Conservation (phyloP, 441 rosid species). For the Populus hybrid region DNA sequence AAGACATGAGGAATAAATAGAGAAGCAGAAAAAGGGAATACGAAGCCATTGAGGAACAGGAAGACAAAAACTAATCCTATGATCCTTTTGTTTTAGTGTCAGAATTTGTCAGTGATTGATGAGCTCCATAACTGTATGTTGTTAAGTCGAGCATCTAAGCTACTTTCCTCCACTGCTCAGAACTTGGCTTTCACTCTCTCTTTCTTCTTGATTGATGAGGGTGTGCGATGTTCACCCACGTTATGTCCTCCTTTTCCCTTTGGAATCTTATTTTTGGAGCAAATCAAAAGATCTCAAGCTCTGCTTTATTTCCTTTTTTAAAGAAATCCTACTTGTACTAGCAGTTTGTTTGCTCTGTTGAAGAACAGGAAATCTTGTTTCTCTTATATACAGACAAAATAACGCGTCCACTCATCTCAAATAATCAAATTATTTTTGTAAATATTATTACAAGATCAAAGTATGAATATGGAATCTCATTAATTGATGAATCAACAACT, state of each 20-base stretch:
- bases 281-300: slow-evolving; percentile 20
- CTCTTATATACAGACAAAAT: too few species aligned
- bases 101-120: slow-evolving; percentile 16
- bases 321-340: neutral
- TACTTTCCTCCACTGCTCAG: slow-evolving; percentile 7
- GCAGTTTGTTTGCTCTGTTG: neutral
- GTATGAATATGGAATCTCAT: neutral
- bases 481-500: neutral
- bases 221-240: slow-evolving; percentile 28
- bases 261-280: slow-evolving; percentile 42
- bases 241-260: slow-evolving; percentile 26
- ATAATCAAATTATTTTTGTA: too few species aligned
- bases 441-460: too few species aligned
- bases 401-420: too few species aligned
- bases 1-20: slow-evolving; percentile 36
- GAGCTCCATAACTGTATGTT: slow-evolving; percentile 6
- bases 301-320: slow-evolving; percentile 30
- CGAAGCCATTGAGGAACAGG: slow-evolving; percentile 54
- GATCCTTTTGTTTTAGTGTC: slow-evolving; percentile 2
- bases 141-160: slow-evolving; percentile 21
- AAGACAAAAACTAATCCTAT: slow-evolving; percentile 12
- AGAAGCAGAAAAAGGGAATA: slow-evolving; percentile 34
- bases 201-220: slow-evolving; percentile 26
- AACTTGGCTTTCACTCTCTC: slow-evolving; percentile 10
- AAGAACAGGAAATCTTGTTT: neutral